Percentiles rank a stretch among this genome's conserved stretches.
Evolutionary conservation across 192 early-diverging fungal species (phyloP).

Genomic region (Coemansia sp.): DNA sequence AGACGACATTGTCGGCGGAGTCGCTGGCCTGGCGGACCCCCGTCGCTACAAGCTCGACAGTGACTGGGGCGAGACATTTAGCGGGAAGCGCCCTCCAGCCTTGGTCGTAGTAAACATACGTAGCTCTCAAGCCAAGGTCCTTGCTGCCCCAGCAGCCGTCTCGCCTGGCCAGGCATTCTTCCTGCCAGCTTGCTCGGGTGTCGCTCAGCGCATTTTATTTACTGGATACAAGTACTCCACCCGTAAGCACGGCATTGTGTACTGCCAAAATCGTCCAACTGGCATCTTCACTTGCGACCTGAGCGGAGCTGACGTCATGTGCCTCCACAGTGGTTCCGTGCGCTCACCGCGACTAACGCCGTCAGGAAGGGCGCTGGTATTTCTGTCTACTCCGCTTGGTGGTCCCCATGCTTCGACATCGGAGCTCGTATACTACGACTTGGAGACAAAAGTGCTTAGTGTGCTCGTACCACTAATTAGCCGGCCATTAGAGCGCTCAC

Average conservation of each 20-base stretch:
- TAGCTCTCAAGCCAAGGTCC: conserved; percentile 26
- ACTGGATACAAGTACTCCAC: conserved; percentile 61
- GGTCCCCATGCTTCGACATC: conserved; percentile 70
- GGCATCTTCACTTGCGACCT: conserved; percentile 57
- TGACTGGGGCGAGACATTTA: conserved; percentile 72
- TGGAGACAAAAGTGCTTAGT: conserved; percentile 9
- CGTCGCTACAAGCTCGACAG: conserved; percentile 53
- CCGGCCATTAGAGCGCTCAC: conserved; percentile 8
- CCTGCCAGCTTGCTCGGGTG: conserved; percentile 36
- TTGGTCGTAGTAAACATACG: conserved; percentile 58
- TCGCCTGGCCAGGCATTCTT: conserved; percentile 55
- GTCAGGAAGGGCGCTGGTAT: conserved; percentile 56
- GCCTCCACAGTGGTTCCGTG: conserved; percentile 41
- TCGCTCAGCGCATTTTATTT: conserved; percentile 54
- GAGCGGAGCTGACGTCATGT: conserved; percentile 21
- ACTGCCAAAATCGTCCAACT: conserved; percentile 65
- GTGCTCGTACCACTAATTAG: conserved; percentile 25
- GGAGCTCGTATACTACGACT: conserved; percentile 42
- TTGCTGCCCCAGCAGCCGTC: conserved; percentile 12
- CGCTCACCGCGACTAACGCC: conserved; percentile 63
- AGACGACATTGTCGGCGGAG: conserved; percentile 38
- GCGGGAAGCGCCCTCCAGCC: conserved; percentile 56
- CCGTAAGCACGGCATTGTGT: conserved; percentile 60
- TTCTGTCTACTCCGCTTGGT: conserved; percentile 58
- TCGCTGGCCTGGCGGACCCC: conserved; percentile 39